Conservation (phyloP, 1,139 yeast genomes). For the Zygotorulaspora mrakii region DNA sequence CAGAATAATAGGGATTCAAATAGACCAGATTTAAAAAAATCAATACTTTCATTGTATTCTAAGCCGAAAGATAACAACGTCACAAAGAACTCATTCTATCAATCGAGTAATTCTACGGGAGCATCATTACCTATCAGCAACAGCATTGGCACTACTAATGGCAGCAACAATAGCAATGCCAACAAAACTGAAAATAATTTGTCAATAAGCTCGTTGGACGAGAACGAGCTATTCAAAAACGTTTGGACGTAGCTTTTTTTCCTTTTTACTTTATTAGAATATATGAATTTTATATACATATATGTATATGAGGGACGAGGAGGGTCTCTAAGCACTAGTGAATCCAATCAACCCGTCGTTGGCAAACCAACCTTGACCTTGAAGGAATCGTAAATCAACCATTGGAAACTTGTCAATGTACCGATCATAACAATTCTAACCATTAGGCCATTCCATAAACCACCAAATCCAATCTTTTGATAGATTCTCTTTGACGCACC, state of each 20-base stretch:
- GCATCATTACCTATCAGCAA: constrained; percentile 9
- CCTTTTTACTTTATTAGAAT: too few relatives aligned
- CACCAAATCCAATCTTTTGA: constrained; percentile 74
- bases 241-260: constrained; percentile 49
- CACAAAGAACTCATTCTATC: constrained; percentile 9
- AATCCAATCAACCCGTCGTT: constrained; percentile 65
- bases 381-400: constrained; percentile 93
- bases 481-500: constrained; percentile 72
- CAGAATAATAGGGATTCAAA: constrained; percentile 7
- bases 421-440: constrained; percentile 96
- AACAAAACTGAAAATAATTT: too few relatives aligned
- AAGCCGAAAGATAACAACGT: constrained; percentile 42
- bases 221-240: constrained; percentile 63
- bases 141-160: constrained; percentile 9
- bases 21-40: constrained; percentile 76
- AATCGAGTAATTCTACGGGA: constrained; percentile 11
- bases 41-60: constrained; percentile 82
- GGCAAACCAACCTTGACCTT: constrained; percentile 89
- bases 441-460: constrained; percentile 92
- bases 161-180: constrained; percentile 6
- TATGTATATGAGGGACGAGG: too few relatives aligned
- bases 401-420: constrained; percentile 93
- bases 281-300: too few relatives aligned
- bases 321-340: too few relatives aligned
- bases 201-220: constrained; percentile 41